Evolutionary conservation across 2,329 filamentous ascomycete genomes (phyloP).

Genomic region (Aspergillus candidus): DNA sequence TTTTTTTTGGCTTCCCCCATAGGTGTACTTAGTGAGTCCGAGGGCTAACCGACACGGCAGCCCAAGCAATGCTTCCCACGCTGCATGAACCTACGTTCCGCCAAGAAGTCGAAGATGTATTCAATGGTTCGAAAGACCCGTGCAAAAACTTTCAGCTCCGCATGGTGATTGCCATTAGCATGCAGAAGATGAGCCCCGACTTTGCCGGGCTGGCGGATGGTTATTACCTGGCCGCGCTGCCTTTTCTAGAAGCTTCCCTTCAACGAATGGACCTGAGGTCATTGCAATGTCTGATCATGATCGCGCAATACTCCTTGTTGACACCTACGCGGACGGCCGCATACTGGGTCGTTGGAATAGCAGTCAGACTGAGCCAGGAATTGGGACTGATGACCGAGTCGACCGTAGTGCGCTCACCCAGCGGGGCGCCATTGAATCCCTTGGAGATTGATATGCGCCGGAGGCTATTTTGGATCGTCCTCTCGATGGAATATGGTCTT

Average conservation of each 20-base stretch:
- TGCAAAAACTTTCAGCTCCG: constrained; percentile 84
- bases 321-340: constrained; percentile 88
- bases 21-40: constrained; percentile 9
- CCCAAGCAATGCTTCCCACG: constrained; percentile 79
- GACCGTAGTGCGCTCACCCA: constrained; percentile 64
- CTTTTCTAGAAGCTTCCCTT: constrained; percentile 74
- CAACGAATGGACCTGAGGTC: constrained; percentile 85
- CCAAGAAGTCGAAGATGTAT: constrained; percentile 72
- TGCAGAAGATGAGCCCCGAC: constrained; percentile 82
- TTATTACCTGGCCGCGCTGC: constrained; percentile 86
- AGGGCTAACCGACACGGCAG: constrained; percentile 41
- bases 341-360: constrained; percentile 87
- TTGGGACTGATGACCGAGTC: constrained; percentile 83
- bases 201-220: constrained; percentile 93
- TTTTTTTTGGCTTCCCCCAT: not conserved
- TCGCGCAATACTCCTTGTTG: constrained; percentile 85
- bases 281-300: constrained; percentile 78
- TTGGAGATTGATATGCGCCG: constrained; percentile 84
- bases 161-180: constrained; percentile 89
- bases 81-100: constrained; percentile 78
- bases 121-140: constrained; percentile 65
- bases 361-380: constrained; percentile 81
- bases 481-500: constrained; percentile 82
- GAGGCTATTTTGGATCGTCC: constrained; percentile 79
- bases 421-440: constrained; percentile 57